Evolutionary conservation across 2,329 filamentous ascomycete genomes (phyloP), one percentile per base, ranked within the genome.

Genomic region (Bipolaris oryzae): DNA sequence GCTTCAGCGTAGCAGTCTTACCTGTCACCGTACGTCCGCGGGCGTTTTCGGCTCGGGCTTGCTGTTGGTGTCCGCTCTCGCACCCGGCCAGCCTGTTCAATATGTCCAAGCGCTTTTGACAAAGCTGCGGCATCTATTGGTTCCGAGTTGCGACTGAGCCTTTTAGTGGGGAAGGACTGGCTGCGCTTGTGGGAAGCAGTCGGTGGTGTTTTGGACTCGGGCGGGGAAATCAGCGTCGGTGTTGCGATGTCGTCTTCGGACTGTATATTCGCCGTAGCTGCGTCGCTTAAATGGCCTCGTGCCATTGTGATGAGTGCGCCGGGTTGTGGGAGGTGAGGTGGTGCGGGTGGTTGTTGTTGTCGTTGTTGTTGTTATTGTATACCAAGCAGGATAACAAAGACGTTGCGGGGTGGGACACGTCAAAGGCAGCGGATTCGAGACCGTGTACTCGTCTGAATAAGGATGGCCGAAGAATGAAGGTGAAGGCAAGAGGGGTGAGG

Each of bases 21-120:
- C 78, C 78, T 76, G 61, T 81, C 79, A 49, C 85, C 86, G 70
- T 89, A 88, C 16, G 89, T 79, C 60, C 87, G 81, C 73, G 88
- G 87, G 62, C 87, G 81, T 76, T 90, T 90, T 59, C 88, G 80
- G 72, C 86, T 88, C 4, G 88, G 87, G 73, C 87, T 90, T 28
- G 84, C 82, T 41, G 81, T 84, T 3, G 87, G 87, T 28, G 87
- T 89, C 54, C 82, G 81, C 62, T 88, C 86, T 68, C 85, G 77
- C 44, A 80, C 79, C 57, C 80, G 80, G n/a, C 84, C 84, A 15
- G 81, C 81, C 55, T 86, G 82, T 64, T 88, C 85, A 62, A 86
- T 83, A 42, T 86, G 82, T 66, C 85, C 84, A 62, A 89, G 76
- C 23, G 86, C 86, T 71, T 82, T 86, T 53, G 80, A 84, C 55